Evolutionary conservation across 768 basidiomycete species (phyloP), one percentile per base, ranked within the genome.

Genomic region (Calocera cornea): DNA sequence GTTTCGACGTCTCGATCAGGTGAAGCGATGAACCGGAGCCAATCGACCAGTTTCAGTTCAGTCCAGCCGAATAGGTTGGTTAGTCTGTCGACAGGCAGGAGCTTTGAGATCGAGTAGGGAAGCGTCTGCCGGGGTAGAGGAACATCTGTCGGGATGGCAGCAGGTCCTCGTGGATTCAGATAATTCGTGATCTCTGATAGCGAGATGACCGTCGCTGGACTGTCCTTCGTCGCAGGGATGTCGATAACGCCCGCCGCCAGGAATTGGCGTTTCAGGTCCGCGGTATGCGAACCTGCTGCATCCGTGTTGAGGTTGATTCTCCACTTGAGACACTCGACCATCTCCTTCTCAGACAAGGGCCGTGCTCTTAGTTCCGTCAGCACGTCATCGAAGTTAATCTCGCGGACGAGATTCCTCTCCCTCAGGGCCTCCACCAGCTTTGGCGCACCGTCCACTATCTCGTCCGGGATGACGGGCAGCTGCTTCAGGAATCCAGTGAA

Each of bases 311-410:
- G 41, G 29, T 49, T 63, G 33, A 82, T 79, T 90, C 94, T 94
- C 95, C 97, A 98, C 67, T 84, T 84, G 69, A 97, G 78, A 75
- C 90, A 93, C 1, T 85, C 86, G n/a, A 87, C 74, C 77, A 89
- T 87, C 73, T 97, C 91, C 3, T 79, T 77, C 73, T 90, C 84
- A 2, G 75, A 74, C 29, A 99, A 80, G 2, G 93, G 87, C 17
- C 89, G 80, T 3, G 81, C 76, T 14, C 83, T 82, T 17, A 99
- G 80, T 73, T 95, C 90, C 41, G 80, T 78, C 44, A 97, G 78
- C 17, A 98, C 88, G 75, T 98, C 97, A 31, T 83, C 79, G 72
- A 95, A 90, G 0, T 84, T 83, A 67, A 95, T 88, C 16, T 85
- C 79, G 65, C 85, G 85, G 22, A 97, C 80, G 77, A 93, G 78